Conservation (phyloP, 768 basidiomycete species). For the Leccinum ochraceum region DNA sequence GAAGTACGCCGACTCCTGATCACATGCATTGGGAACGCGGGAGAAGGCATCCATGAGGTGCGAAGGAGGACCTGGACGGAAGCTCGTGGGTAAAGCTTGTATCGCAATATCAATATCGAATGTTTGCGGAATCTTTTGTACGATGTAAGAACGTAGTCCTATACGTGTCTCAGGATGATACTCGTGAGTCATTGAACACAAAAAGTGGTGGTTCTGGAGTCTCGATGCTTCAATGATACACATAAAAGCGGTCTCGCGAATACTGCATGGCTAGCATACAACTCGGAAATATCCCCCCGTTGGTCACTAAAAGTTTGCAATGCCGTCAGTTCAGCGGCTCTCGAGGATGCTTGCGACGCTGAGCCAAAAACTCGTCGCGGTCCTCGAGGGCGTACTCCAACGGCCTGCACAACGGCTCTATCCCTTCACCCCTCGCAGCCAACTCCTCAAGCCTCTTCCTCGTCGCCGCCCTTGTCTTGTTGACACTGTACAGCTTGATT, state of each 20-base stretch:
- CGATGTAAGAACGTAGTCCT: no score
- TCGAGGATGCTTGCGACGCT: constrained; percentile 7
- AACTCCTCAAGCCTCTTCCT: constrained; percentile 43
- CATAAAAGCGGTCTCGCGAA: no score
- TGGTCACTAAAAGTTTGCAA: background rate
- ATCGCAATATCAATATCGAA: background rate
- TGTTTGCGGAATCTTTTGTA: background rate
- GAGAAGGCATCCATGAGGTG: background rate
- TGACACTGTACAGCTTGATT: constrained; percentile 57
- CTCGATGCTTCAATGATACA: no score
- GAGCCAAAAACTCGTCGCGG: constrained; percentile 7
- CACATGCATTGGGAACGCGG: constrained; percentile 14
- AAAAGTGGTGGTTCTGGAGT: no score
- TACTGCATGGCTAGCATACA: background rate
- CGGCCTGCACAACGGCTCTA: constrained; percentile 13
- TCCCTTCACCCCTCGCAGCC: constrained; percentile 37
- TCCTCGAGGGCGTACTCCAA: constrained; percentile 13
- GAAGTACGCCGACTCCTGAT: background rate
- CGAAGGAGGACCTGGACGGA: background rate
- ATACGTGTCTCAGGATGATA: no score
- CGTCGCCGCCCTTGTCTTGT: constrained; percentile 43
- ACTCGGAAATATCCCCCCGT: background rate
- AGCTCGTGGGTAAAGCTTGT: background rate
- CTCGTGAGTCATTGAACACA: no score
- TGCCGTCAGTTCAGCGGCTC: constrained; percentile 6